phyloP scores from a whole-genome alignment of 108 stramenopile species.

The Stephanodiscus triporus region DNA sequence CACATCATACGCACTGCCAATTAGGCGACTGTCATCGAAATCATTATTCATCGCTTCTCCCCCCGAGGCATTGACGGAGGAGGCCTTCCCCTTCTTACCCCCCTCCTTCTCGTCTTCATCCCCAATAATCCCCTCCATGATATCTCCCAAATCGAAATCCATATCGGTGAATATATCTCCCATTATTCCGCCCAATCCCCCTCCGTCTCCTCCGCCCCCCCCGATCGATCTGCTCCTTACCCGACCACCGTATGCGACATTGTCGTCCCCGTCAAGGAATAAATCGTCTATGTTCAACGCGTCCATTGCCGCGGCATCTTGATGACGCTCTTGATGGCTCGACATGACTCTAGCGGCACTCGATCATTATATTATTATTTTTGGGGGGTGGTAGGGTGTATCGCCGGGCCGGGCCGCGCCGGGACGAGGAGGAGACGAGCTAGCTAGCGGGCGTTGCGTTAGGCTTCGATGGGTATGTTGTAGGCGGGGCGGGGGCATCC shows the following conservation, averaged over 20 bases:
- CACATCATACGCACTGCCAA: background rate
- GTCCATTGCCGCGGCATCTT: conserved; percentile 27
- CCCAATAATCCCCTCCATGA: conserved; percentile 27
- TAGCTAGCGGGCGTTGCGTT: no score
- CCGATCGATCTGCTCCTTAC: background rate
- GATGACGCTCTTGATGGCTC: background rate
- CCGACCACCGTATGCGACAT: background rate
- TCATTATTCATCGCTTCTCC: conserved; percentile 16
- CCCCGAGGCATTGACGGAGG: background rate
- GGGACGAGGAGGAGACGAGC: no score
- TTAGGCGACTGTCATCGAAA: background rate
- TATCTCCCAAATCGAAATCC: conserved; percentile 41
- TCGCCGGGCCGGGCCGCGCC: no score
- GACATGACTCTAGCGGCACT: no score
- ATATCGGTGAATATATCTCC: conserved; percentile 35
- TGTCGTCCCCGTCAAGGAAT: conserved; percentile 19
- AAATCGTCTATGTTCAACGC: conserved; percentile 40
- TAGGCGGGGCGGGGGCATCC: no score
- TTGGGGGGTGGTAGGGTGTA: no score
- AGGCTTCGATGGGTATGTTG: no score
- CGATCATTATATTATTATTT: no score
- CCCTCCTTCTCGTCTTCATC: background rate
- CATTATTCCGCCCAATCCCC: background rate
- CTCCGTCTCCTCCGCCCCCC: background rate
- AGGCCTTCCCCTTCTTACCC: no score